These are phyloP conservation scores for Thelephora terrestris DNA, from an alignment of 1,284 basidiomycete species.

Conservation along the genomic window DNA sequence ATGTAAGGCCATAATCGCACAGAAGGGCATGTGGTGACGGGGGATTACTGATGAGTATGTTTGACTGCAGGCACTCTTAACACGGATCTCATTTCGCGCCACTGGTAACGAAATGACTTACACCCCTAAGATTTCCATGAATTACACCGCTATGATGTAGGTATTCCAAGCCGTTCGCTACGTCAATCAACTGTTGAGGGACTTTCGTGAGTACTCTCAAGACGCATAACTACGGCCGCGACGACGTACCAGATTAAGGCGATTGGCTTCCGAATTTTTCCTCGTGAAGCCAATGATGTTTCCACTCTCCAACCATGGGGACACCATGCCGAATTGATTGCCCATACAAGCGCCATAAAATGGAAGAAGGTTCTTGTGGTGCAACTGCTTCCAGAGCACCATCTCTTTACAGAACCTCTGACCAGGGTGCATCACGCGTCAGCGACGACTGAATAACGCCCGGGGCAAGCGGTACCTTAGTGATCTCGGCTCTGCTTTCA, in stretches of 20 bases:
- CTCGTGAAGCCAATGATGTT: slow-evolving; percentile 5
- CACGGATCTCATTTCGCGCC: not conserved
- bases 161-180: too few relatives aligned
- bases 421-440: not conserved
- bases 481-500: too few relatives aligned
- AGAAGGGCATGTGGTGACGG: not conserved
- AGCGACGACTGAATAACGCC: too few relatives aligned
- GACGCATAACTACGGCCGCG: too few relatives aligned
- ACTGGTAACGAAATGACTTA: too few relatives aligned
- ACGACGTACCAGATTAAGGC: slow-evolving; percentile 6
- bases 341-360: not conserved
- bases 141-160: too few relatives aligned
- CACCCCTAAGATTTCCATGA: too few relatives aligned
- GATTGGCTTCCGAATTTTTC: slow-evolving; percentile 1
- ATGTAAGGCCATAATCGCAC: slow-evolving; percentile 2
- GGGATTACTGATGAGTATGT: slow-evolving; percentile 1
- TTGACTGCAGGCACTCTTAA: not conserved
- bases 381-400: not conserved
- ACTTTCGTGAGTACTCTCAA: not conserved
- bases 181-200: not conserved
- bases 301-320: slow-evolving; percentile 7
- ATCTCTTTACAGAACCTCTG: not conserved
- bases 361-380: not conserved
- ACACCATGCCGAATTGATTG: slow-evolving; percentile 6
- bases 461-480: too few relatives aligned